phyloP scores from a whole-genome alignment of 148 eudicot species.

The Rhododendron henanense region DNA sequence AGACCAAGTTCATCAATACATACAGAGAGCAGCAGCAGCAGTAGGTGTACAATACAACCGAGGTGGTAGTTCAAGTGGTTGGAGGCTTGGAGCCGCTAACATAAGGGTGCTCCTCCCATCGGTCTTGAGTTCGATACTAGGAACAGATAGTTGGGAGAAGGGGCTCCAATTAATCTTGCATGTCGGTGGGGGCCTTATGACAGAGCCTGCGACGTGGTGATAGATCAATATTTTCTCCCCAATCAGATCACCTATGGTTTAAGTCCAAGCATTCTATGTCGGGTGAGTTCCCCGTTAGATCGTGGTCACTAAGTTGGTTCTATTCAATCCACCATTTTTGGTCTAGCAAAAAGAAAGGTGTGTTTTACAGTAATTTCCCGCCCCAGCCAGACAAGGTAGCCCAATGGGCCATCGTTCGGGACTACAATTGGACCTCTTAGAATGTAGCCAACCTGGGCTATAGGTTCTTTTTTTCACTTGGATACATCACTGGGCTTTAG shows the following conservation, averaged over 20 bases:
- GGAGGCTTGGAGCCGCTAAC: background rate
- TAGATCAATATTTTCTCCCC: no score
- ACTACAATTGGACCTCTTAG: no score
- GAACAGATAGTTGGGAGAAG: background rate
- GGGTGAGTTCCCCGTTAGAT: no score
- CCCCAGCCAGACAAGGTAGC: background rate
- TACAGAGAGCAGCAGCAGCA: no score
- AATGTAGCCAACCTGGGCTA: background rate
- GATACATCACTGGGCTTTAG: no score
- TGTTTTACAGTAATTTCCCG: background rate
- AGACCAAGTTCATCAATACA: no score
- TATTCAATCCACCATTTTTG: no score
- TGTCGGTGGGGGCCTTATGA: background rate
- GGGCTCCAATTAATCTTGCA: background rate
- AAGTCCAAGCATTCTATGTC: background rate
- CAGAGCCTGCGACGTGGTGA: background rate
- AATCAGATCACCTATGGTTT: background rate
- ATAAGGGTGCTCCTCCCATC: background rate
- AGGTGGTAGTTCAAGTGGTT: no score
- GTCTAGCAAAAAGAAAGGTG: no score
- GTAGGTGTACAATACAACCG: no score
- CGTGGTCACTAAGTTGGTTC: no score
- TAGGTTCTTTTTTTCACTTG: background rate
- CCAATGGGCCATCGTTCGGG: background rate
- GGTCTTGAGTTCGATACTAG: background rate